A percentile compares a stretch with the other conserved stretches of the same genome.
phyloP scores from a whole-genome alignment of 768 basidiomycete genomes.

The Antrodiella citrinella region DNA sequence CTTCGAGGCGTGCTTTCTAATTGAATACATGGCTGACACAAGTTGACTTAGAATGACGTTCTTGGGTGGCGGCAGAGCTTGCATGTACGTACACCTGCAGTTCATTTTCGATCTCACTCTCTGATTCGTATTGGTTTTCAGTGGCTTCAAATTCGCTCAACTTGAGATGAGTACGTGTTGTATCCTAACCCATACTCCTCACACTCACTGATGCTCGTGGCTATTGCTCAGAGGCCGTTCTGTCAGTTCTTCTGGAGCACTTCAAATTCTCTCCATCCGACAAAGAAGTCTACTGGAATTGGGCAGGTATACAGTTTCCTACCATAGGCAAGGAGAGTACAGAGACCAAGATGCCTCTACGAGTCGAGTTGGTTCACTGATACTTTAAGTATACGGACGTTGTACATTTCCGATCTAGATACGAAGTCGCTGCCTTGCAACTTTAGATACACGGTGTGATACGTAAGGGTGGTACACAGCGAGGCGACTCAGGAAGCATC shows the following conservation, averaged over 20 bases:
- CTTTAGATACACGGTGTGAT: no score
- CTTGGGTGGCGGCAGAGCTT: slow-evolving; percentile 8
- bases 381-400: no score
- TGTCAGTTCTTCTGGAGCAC: slow-evolving; percentile 7
- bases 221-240: slow-evolving; percentile 11
- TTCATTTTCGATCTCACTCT: not conserved
- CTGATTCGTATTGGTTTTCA: not conserved
- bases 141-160: slow-evolving; percentile 18
- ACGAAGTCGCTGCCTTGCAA: no score
- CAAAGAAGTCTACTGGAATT: slow-evolving; percentile 11
- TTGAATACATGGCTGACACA: not conserved
- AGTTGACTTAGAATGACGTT: slow-evolving; percentile 11
- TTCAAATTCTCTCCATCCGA: slow-evolving; percentile 6
- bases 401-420: no score
- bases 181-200: not conserved
- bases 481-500: no score
- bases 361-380: not conserved
- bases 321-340: slow-evolving; percentile 2
- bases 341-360: slow-evolving; percentile 4
- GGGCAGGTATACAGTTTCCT: slow-evolving; percentile 10
- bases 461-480: no score
- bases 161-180: slow-evolving; percentile 16
- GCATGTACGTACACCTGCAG: slow-evolving; percentile 10
- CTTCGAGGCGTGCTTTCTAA: slow-evolving; percentile 30
- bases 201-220: not conserved